phyloP scores from a whole-genome alignment of 2,329 filamentous ascomycete genomes.

The Diplodia mutila region DNA sequence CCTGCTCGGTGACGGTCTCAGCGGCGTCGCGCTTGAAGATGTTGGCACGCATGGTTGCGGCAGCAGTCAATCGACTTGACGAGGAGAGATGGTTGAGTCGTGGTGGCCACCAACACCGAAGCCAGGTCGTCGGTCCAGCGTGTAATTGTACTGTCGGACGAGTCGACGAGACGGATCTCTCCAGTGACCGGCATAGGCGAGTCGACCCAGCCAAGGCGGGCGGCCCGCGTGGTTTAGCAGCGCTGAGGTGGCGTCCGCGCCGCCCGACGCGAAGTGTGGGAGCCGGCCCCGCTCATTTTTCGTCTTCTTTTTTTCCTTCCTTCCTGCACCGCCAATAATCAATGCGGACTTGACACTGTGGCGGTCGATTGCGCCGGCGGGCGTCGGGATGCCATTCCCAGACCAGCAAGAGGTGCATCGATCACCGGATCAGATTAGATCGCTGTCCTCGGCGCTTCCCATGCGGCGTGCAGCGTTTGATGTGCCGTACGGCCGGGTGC shows the following conservation, averaged over 20 bases:
- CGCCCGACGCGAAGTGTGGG: neutral
- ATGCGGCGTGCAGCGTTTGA: neutral
- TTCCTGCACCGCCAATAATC: neutral
- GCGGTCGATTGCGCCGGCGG: neutral
- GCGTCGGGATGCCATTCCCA: neutral
- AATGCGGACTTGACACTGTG: neutral
- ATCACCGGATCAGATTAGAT: slow-evolving; percentile 16
- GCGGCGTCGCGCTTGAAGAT: slow-evolving; percentile 1
- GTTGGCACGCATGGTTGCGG: slow-evolving; percentile 4
- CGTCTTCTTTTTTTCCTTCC: neutral
- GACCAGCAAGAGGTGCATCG: neutral
- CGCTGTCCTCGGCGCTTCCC: neutral
- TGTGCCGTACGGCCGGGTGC: neutral
- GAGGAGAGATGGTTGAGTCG: neutral
- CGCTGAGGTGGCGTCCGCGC: neutral
- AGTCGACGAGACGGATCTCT: neutral
- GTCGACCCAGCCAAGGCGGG: neutral
- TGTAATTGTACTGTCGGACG: slow-evolving; percentile 1
- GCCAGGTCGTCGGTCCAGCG: neutral
- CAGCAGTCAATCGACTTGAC: neutral
- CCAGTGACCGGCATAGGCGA: slow-evolving; percentile 5
- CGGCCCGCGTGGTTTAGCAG: neutral
- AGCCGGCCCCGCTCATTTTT: slow-evolving; percentile 9
- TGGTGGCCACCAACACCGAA: neutral
- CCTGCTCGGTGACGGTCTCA: neutral